Base-by-base conservation (phyloP, 257 asterid genomes). In the Scutellaria barbata region DNA sequence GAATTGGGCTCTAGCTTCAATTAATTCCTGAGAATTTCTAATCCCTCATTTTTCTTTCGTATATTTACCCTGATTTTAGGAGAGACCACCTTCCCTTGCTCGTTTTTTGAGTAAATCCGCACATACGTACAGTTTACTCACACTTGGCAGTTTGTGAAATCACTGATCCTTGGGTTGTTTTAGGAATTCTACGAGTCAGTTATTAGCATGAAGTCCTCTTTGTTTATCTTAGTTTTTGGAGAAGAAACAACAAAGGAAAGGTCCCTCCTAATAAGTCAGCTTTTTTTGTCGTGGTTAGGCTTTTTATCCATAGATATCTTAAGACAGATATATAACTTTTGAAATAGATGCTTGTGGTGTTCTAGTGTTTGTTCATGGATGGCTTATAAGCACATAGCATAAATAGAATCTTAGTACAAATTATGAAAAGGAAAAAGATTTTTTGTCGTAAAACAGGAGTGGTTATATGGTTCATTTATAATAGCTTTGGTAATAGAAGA, bases 201-300 rank as follows among this genome's bases (percentile, higher is more conserved):
- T 2, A 45, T 73, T 57, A 30, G 58, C 60, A 20, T 22, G 40
- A 16, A n/a, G 42, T 47, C 30, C 58, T 6, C 16, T 20, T 22
- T 42, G 14, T 42, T 40, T 39, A 65, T 75, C 51, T 70, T 76
- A 45, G 72, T 74, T 79, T 62, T 42, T 52, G 71, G 69, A 74
- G 56, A 64, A 37, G 35, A 35, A 45, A 45, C 47, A 33, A 42
- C 68, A 37, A 40, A 50, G 7, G 39, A 35, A 58, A 14, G 48
- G 18, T 14, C 47, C 25, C 2, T 71, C 37, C 13, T 63, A 35
- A 48, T 56, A 25, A 9, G 63, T 11, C 63, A 59, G 33, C 5
- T 76, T 57, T 62, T 62, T 6, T 41, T 11, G 40, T 10, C 20
- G 42, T 55, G 47, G 41, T 11, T 33, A 7, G 16, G 5, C 35